These are phyloP conservation scores for Paramecium pentaurelia DNA, from an alignment of 73 alveolate species.

Conservation along the genomic window DNA sequence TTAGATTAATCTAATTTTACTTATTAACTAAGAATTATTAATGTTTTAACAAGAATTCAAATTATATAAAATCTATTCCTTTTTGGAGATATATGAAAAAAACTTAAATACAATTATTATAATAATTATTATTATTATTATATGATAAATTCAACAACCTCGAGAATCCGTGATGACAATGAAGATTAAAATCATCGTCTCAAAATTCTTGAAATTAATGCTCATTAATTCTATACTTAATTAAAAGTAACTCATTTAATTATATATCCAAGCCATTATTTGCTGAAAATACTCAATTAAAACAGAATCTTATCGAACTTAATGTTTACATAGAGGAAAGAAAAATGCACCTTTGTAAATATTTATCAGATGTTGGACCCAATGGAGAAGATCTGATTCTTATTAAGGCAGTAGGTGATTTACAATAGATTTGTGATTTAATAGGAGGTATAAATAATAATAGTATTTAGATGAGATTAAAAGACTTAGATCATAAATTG, in stretches of 20 bases:
- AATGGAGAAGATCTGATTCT: slow-evolving; percentile 19
- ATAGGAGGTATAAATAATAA: background rate
- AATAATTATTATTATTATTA: background rate
- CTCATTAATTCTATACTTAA: background rate
- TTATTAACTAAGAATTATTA: too few species aligned
- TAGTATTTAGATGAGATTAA: background rate
- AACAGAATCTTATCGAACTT: background rate
- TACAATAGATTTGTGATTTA: background rate
- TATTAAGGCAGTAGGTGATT: slow-evolving; percentile 4
- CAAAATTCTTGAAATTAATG: background rate
- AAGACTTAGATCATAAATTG: background rate
- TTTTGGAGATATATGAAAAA: background rate
- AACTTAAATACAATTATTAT: too few species aligned
- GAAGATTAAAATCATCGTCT: background rate
- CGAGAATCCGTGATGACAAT: background rate
- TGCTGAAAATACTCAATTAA: slow-evolving; percentile 4
- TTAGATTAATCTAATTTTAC: too few species aligned
- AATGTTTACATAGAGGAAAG: slow-evolving; percentile 31
- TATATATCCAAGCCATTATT: background rate
- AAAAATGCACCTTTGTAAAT: background rate
- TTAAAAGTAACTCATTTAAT: background rate
- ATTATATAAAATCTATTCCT: background rate
- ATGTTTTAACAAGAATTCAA: too few species aligned
- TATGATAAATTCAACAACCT: background rate
- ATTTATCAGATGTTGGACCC: slow-evolving; percentile 1